Evolutionary conservation across 345 rosid species (phyloP).

Genomic region (Moricandia moricandioides): DNA sequence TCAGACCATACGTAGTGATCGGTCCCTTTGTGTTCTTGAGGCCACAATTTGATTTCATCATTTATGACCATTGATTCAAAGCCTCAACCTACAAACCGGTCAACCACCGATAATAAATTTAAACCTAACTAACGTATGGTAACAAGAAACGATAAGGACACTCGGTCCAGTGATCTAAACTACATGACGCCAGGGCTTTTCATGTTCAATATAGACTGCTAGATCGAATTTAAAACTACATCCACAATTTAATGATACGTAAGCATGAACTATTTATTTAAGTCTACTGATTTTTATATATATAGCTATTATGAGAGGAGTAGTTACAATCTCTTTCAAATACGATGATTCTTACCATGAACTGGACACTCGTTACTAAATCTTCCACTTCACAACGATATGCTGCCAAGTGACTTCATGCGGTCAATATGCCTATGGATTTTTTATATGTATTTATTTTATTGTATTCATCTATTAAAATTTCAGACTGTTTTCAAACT

Average conservation of each 20-base stretch:
- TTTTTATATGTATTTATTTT: background rate
- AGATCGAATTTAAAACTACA: background rate
- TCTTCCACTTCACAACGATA: slow-evolving; percentile 3
- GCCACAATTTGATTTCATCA: slow-evolving; percentile 26
- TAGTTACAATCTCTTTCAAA: background rate
- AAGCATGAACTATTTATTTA: background rate
- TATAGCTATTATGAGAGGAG: background rate
- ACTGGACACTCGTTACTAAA: no score
- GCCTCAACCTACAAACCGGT: slow-evolving; percentile 32
- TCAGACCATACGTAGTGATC: slow-evolving; percentile 21
- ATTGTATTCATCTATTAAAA: background rate
- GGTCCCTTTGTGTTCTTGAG: slow-evolving; percentile 14
- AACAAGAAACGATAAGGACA: slow-evolving; percentile 14
- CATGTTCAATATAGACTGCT: slow-evolving; percentile 13
- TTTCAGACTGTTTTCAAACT: background rate
- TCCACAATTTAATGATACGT: background rate
- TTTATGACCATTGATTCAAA: slow-evolving; percentile 31
- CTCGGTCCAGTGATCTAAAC: slow-evolving; percentile 12
- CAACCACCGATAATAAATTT: slow-evolving; percentile 29
- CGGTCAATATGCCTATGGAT: slow-evolving; percentile 6
- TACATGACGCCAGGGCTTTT: slow-evolving; percentile 20
- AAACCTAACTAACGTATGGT: slow-evolving; percentile 32
- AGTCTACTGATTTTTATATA: background rate
- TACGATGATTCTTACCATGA: no score
- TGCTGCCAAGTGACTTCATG: slow-evolving; percentile 25